A percentile compares a stretch with the other conserved stretches of the same genome.
Conservation (phyloP, 192 early-diverging fungal species). For the Dimargaris cristalligena region DNA sequence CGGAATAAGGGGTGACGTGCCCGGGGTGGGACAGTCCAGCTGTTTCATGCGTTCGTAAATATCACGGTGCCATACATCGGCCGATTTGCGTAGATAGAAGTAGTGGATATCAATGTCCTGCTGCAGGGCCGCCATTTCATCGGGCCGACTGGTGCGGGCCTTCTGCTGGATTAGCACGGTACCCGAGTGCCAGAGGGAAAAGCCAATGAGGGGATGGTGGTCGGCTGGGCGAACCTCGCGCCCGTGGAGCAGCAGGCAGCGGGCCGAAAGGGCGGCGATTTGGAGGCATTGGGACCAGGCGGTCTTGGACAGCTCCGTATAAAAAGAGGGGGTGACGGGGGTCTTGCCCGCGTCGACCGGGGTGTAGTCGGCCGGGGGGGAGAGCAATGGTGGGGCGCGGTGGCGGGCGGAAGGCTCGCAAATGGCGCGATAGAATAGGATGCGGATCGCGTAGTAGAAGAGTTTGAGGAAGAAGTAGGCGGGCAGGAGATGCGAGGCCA, state of each 20-base stretch:
- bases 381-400: background rate
- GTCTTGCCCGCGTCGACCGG: background rate
- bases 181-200: slow-evolving; percentile 6
- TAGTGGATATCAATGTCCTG: slow-evolving; percentile 5
- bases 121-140: background rate
- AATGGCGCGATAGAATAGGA: slow-evolving; percentile 2
- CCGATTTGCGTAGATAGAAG: background rate
- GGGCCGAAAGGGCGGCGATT: background rate
- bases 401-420: background rate
- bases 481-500: background rate
- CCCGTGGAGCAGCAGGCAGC: background rate
- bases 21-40: slow-evolving; percentile 1
- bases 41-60: slow-evolving; percentile 3
- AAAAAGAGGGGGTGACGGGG: background rate
- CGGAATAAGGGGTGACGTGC: no score
- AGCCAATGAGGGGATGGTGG: slow-evolving; percentile 1
- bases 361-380: background rate
- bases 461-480: background rate
- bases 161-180: slow-evolving; percentile 6
- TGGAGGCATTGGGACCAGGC: slow-evolving; percentile 5
- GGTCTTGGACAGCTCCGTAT: background rate
- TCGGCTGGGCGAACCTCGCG: background rate
- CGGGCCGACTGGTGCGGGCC: background rate
- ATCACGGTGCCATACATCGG: background rate
- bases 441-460: background rate